Conservation (phyloP, 2,329 filamentous ascomycete genomes). For the Botrytis medusae region DNA sequence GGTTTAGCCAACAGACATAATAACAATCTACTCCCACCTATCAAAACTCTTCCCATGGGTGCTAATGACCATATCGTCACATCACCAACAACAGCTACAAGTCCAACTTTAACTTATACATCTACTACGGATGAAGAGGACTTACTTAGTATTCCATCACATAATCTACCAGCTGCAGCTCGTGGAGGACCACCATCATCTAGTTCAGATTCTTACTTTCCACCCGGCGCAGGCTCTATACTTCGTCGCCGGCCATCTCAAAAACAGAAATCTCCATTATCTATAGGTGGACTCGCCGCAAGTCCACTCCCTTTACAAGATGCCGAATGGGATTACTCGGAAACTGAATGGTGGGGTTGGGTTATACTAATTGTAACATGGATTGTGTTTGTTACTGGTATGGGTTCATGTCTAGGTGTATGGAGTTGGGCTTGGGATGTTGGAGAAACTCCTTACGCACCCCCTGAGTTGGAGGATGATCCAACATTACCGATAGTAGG, state of each 20-base stretch:
- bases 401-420: constrained; percentile 90
- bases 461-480: constrained; percentile 93
- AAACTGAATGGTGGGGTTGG: constrained; percentile 99
- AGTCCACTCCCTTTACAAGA: constrained; percentile 49
- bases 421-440: constrained; percentile 99
- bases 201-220: constrained; percentile 64
- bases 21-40: constrained; percentile 33
- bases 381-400: constrained; percentile 93
- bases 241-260: constrained; percentile 37
- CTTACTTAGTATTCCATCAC: constrained; percentile 60
- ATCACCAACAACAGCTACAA: constrained; percentile 45
- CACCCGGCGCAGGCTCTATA: constrained; percentile 43
- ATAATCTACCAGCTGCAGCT: constrained; percentile 47
- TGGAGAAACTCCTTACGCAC: constrained; percentile 90
- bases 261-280: constrained; percentile 58
- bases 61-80: constrained; percentile 33
- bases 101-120: constrained; percentile 59
- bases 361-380: constrained; percentile 87
- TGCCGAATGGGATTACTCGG: constrained; percentile 80
- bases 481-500: constrained; percentile 91
- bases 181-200: constrained; percentile 49
- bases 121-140: constrained; percentile 87
- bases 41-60: constrained; percentile 39
- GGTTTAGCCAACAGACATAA: constrained; percentile 44
- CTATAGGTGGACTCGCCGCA: constrained; percentile 53